Evolutionary conservation across 129 eudicot species (phyloP), one percentile per base, ranked within the genome.

Genomic region (Artemisia argyi): DNA sequence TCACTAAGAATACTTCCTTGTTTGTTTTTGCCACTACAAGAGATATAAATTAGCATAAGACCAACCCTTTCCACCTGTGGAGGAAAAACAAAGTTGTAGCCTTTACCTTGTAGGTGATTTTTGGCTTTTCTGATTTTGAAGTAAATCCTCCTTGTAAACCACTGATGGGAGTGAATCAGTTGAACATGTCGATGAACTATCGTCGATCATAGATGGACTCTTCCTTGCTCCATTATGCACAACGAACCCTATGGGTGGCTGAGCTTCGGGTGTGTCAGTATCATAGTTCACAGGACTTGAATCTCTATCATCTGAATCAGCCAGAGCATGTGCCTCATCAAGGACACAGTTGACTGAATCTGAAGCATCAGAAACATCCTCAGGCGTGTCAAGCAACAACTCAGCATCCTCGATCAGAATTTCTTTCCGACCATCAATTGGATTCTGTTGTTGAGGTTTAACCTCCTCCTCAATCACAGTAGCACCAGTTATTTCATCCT

Each of bases 161-260:
- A 79, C 86, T 4, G 90, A 88, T 4, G 86, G 96, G 30, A 87
- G 82, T 10, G 99, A 95, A 69, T 90, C 99, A 13, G 99, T 83
- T 39, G 99, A 95, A 48, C 92, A 88, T 51, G 97, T 94, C 2
- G 97, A 94, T 1, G 98, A 94, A 70, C 93, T 86, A 68, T 94
- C 98, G 71, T 93, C 98, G 84, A 90, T 83, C 5, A 69, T 47
- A 65, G 89, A 84, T 10, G 90, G 76, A 74, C 80, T 77, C 76
- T 79, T 85, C 59, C 74, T 81, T 66, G 78, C 87, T 61, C 77
- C 96, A 66, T 85, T 85, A 76, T 76, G 87, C n/a, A 74, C 77
- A 74, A 39, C 65, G 78, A 42, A 75, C 46, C 84, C 95, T 32
- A 66, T 80, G 61, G 90, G 87, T 53, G 89, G 95, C 51, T 87